Conservation (phyloP, 495 filamentous ascomycete genomes). For the Podospora bellae-mahoneyi region DNA sequence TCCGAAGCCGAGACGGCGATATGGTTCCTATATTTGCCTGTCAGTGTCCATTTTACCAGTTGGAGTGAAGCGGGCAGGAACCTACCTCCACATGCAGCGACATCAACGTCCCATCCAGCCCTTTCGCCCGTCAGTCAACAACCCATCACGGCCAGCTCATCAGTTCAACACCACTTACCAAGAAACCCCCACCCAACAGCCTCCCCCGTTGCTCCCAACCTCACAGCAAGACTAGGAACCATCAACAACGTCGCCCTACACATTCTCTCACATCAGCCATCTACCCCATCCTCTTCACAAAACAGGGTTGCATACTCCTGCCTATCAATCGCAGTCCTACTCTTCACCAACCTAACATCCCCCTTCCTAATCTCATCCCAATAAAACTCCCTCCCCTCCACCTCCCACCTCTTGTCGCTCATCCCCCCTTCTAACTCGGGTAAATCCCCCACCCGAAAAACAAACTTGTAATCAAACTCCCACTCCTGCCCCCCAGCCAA, state of each 20-base stretch:
- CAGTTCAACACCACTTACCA: conserved; percentile 16
- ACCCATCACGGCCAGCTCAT: background rate
- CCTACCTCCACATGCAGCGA: conserved; percentile 38
- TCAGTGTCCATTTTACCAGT: too few species aligned
- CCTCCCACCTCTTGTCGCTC: conserved; percentile 17
- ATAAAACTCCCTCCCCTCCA: conserved; percentile 22
- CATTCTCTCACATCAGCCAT: background rate
- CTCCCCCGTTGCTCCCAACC: conserved; percentile 30
- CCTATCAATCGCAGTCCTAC: conserved; percentile 34
- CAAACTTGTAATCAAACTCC: conserved; percentile 43
- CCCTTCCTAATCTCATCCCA: conserved; percentile 33
- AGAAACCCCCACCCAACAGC: conserved; percentile 47
- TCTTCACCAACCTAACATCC: conserved; percentile 37
- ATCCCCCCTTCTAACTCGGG: conserved; percentile 18
- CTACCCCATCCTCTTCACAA: background rate
- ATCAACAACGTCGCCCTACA: conserved; percentile 35
- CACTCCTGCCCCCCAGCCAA: conserved; percentile 17
- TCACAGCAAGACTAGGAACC: conserved; percentile 36
- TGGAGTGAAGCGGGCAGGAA: too few species aligned
- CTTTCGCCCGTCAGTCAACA: conserved; percentile 8
- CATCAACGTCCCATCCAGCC: conserved; percentile 35
- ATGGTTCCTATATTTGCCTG: conserved; percentile 33
- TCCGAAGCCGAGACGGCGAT: conserved; percentile 43
- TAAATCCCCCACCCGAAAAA: conserved; percentile 36
- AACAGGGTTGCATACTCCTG: conserved; percentile 33